Percentiles rank a stretch among this genome's conserved stretches.
Evolutionary conservation across 352 stramenopile species (phyloP).

Genomic region (Chrysophaeum taylorii): DNA sequence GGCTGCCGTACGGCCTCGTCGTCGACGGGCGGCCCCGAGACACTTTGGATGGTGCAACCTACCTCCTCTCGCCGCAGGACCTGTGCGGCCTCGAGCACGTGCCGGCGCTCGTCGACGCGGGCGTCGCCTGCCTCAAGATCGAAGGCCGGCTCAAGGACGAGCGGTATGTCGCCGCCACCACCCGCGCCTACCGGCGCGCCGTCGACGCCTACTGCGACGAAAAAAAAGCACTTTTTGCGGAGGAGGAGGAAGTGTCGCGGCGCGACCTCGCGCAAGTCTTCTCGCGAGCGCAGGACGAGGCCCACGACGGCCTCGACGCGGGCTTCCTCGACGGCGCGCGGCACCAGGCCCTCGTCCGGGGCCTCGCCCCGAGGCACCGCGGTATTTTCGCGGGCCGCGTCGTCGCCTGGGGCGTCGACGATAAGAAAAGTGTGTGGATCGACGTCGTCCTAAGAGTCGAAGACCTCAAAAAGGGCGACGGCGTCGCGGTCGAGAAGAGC

Average conservation of each 20-base stretch:
- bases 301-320: slow-evolving; percentile 37
- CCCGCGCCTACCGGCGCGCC: slow-evolving; percentile 42
- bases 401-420: slow-evolving; percentile 18
- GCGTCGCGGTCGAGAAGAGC: slow-evolving; percentile 45
- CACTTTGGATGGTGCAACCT: slow-evolving; percentile 29
- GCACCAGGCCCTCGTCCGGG: slow-evolving; percentile 44
- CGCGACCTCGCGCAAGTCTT: slow-evolving; percentile 45
- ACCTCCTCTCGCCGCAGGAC: slow-evolving; percentile 49
- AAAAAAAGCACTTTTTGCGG: too few relatives aligned
- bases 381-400: slow-evolving; percentile 44
- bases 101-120: slow-evolving; percentile 34
- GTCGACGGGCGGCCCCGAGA: slow-evolving; percentile 33
- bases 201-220: slow-evolving; percentile 44
- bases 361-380: slow-evolving; percentile 41
- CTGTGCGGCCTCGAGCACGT: slow-evolving; percentile 51
- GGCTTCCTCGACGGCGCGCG: slow-evolving; percentile 45
- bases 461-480: slow-evolving; percentile 41
- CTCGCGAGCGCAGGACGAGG: slow-evolving; percentile 42
- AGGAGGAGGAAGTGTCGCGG: slow-evolving; percentile 25
- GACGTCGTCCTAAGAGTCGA: slow-evolving; percentile 2
- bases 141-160: slow-evolving; percentile 51
- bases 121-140: slow-evolving; percentile 52
- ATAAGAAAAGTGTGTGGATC: slow-evolving; percentile 27
- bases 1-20: slow-evolving; percentile 47
- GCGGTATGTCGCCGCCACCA: slow-evolving; percentile 49